Conservation (phyloP, 2,329 filamentous ascomycete genomes). For the Biscogniauxia marginata region DNA sequence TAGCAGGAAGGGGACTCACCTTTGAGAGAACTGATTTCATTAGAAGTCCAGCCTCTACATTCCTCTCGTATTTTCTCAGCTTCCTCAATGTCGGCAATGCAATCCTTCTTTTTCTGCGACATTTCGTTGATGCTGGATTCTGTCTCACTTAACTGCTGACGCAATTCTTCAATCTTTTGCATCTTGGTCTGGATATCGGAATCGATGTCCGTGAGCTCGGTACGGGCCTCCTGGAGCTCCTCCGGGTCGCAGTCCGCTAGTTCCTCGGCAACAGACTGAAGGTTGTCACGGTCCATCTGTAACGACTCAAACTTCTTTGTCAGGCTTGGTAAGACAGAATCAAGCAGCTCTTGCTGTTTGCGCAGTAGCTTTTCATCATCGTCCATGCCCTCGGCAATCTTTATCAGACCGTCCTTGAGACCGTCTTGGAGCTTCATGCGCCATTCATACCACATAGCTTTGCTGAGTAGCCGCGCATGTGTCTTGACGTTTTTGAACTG, state of each 20-base stretch:
- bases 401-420: conserved; percentile 75
- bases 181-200: conserved; percentile 69
- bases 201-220: conserved; percentile 63
- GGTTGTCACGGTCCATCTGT: conserved; percentile 59
- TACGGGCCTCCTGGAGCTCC: conserved; percentile 72
- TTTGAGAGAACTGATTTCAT: conserved; percentile 78
- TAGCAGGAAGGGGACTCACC: conserved; percentile 45
- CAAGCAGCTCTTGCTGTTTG: conserved; percentile 67
- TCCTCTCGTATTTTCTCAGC: conserved; percentile 84
- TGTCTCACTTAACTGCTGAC: conserved; percentile 64
- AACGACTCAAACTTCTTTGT: conserved; percentile 60
- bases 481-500: conserved; percentile 98
- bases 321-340: conserved; percentile 65
- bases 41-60: conserved; percentile 82
- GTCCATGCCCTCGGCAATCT: conserved; percentile 74
- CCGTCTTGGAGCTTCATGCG: conserved; percentile 82
- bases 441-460: conserved; percentile 98
- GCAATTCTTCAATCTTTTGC: conserved; percentile 63
- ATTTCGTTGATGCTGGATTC: conserved; percentile 63
- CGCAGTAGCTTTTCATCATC: conserved; percentile 66
- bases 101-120: conserved; percentile 66
- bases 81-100: conserved; percentile 71
- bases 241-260: conserved; percentile 77
- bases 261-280: conserved; percentile 72
- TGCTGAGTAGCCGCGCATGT: conserved; percentile 83